These are phyloP conservation scores for Ensete glaucum DNA, from an alignment of 176 grass and related monocot species.

Conservation along the genomic window DNA sequence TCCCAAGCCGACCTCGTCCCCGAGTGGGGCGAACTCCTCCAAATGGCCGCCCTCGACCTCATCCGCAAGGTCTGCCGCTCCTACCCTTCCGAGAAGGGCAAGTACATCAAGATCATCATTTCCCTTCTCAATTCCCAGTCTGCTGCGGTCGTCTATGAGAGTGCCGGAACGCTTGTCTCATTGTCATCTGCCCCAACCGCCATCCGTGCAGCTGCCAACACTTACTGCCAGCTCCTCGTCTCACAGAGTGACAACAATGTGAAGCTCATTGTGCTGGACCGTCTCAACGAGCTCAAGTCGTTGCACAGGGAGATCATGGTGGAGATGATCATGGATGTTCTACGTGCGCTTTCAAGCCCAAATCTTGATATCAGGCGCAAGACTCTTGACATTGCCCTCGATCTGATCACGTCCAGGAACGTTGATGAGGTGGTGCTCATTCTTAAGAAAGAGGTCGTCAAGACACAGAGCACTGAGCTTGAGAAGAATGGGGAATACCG, in stretches of 20 bases:
- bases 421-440: conserved; percentile 12
- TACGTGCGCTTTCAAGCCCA: conserved; percentile 9
- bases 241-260: conserved; percentile 19
- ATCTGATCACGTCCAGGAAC: conserved; percentile 16
- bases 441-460: conserved; percentile 17
- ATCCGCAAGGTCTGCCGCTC: conserved; percentile 17
- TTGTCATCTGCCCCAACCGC: conserved; percentile 9
- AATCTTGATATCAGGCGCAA: conserved; percentile 14
- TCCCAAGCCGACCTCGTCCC: conserved; percentile 1
- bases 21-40: conserved; percentile 6
- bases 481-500: conserved; percentile 18
- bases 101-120: conserved; percentile 16
- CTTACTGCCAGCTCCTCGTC: conserved; percentile 15
- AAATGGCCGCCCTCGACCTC: conserved; percentile 16
- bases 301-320: conserved; percentile 13
- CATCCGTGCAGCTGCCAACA: not conserved
- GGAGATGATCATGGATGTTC: conserved; percentile 12
- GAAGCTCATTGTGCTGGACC: conserved; percentile 15
- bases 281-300: conserved; percentile 9
- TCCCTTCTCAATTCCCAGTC: conserved; percentile 8
- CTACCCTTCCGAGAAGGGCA: conserved; percentile 10
- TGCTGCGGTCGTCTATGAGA: conserved; percentile 8
- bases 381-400: conserved; percentile 19
- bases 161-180: conserved; percentile 7
- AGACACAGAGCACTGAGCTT: conserved; percentile 8